Base-by-base conservation (phyloP, 129 eudicot species). In the Artemisia tridentata region DNA sequence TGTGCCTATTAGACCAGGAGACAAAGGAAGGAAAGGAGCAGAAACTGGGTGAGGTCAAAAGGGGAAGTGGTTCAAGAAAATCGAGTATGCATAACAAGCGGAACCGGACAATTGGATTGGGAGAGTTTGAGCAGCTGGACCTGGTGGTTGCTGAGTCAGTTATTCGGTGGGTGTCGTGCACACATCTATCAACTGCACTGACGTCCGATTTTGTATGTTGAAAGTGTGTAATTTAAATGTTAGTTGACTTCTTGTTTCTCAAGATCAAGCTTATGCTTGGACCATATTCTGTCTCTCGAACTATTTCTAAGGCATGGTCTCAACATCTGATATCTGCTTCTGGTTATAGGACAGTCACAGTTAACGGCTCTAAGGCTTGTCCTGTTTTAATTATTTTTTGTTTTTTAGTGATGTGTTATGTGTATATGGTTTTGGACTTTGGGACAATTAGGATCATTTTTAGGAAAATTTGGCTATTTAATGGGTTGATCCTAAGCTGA, bases 91-190 rank as follows among this genome's bases (percentile, higher is more conserved):
- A 81, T 72, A 88, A 77, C 75, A 91, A 85, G 79, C 85, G 96
- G 76, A 88, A 91, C 84, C 87, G 82, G 53, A 91, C 97, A n/a
- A 91, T 88, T 51, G 92, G 97, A 1, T 78, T 88, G 51, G 92
- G 96, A 3, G 97, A 91, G 69, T 78, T 84, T 68, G 97, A 91
- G 47, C 92, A 80, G 69, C 52, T 91, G 20, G 86, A 88, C 69
- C 68, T 88, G 11, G 84, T 86, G 76, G 92, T 76, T 25, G 86
- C 92, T 0, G 97, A 88, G 68, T 85, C 96, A 11, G 90, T 91
- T 21, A 91, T 88, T 21, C 82, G 96, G 6, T 88, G 96, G 97
- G 92, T 89, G 7, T 91, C 97, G 11, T 91, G 97, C 84, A 88
- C 96, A 0, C 80, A 82, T 72, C 85, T 91, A 12, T 80, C 92